Percentiles rank a stretch among this genome's conserved stretches.
Evolutionary conservation across 129 eudicot genomes (phyloP).

Genomic region (Cynara cardunculus): DNA sequence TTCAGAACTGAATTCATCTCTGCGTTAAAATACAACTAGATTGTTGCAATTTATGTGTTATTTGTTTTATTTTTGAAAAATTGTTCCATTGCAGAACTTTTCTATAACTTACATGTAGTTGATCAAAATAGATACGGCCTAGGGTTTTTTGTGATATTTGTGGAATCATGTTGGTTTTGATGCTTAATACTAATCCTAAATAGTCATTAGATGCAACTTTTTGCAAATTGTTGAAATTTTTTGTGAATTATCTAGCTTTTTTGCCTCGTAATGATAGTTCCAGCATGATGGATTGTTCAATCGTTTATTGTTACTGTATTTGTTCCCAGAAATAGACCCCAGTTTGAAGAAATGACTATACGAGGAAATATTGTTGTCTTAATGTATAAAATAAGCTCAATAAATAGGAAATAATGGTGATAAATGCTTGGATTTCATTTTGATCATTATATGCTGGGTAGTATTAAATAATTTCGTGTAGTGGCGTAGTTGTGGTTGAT

Average conservation of each 20-base stretch:
- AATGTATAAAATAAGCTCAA: neutral
- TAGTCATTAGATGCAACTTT: neutral
- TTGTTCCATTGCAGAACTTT: neutral
- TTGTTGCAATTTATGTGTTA: neutral
- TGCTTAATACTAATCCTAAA: neutral
- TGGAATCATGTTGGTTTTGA: neutral
- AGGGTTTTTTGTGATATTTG: constrained; percentile 9
- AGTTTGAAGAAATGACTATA: neutral
- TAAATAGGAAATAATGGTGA: neutral
- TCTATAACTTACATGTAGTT: neutral
- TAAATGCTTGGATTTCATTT: neutral
- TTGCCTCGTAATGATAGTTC: neutral
- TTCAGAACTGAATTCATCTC: neutral
- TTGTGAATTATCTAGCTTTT: neutral
- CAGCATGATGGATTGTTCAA: neutral
- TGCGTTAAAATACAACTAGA: neutral
- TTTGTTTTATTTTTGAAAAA: neutral
- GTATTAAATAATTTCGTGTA: neutral
- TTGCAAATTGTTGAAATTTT: neutral
- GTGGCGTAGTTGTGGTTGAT: neutral
- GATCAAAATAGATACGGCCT: neutral
- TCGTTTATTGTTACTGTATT: neutral
- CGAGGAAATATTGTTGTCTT: neutral
- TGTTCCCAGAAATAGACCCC: neutral
- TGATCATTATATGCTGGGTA: neutral